Percentiles rank a stretch among this genome's conserved stretches.
Evolutionary conservation across 495 filamentous ascomycete genomes (phyloP).

Genomic region (Penicillium alfredii): DNA sequence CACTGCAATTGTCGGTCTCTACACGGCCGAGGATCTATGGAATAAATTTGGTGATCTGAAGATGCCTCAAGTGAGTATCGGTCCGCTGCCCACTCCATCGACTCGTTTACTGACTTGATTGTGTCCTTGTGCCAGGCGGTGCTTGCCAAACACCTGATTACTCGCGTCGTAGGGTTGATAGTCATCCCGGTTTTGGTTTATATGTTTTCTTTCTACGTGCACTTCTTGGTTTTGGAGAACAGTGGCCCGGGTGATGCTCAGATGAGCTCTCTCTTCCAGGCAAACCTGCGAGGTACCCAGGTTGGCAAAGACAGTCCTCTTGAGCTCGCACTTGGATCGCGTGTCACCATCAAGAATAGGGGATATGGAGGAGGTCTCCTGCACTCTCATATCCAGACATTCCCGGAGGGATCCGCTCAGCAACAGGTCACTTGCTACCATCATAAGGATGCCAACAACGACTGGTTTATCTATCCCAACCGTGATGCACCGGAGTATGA

Average conservation of each 20-base stretch:
- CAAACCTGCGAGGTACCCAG: slow-evolving; percentile 87
- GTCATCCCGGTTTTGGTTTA: slow-evolving; percentile 81
- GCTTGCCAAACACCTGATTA: slow-evolving; percentile 69
- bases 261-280: slow-evolving; percentile 99
- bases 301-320: slow-evolving; percentile 91
- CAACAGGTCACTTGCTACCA: slow-evolving; percentile 99
- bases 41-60: slow-evolving; percentile 93
- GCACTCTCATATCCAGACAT: slow-evolving; percentile 95
- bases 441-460: slow-evolving; percentile 99
- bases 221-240: slow-evolving; percentile 89
- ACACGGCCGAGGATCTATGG: slow-evolving; percentile 96
- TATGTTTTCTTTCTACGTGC: slow-evolving; percentile 87
- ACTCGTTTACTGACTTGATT: neutral
- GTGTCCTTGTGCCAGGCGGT: slow-evolving; percentile 40
- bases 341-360: slow-evolving; percentile 97
- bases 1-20: slow-evolving; percentile 89
- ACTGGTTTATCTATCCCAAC: slow-evolving; percentile 98
- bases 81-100: neutral
- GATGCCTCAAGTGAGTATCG: slow-evolving; percentile 65
- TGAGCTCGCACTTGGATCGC: slow-evolving; percentile 82
- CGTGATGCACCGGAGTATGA: slow-evolving; percentile 68
- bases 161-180: slow-evolving; percentile 83
- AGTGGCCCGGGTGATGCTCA: slow-evolving; percentile 95
- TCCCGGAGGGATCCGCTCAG: slow-evolving; percentile 87
- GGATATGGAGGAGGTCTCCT: slow-evolving; percentile 97